Conservation (phyloP, 176 grass and related monocot species). For the Poa pratensis region DNA sequence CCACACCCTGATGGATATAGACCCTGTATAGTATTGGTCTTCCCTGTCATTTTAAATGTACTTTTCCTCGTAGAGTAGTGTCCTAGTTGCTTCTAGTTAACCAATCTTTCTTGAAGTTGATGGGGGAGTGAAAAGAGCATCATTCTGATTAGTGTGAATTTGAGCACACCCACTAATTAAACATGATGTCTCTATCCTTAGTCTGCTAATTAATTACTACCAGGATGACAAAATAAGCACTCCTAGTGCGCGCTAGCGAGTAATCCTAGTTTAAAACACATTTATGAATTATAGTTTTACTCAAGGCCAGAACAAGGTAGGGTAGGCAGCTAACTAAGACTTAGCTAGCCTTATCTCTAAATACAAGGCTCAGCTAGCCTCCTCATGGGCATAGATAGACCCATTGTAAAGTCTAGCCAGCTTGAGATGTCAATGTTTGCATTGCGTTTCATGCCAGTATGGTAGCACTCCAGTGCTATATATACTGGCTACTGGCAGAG, state of each 20-base stretch:
- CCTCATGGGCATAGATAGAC: not conserved
- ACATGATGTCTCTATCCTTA: not conserved
- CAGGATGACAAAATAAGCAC: not conserved
- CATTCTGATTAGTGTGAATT: not conserved
- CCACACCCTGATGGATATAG: not conserved
- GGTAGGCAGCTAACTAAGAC: not conserved
- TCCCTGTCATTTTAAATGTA: slow-evolving; percentile 15
- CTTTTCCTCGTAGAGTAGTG: not conserved
- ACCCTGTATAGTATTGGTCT: slow-evolving; percentile 20
- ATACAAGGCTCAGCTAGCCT: not conserved
- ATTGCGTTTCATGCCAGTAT: not conserved
- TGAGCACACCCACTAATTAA: not conserved
- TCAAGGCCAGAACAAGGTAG: not conserved
- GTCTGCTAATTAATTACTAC: not conserved
- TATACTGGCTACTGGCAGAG: not conserved
- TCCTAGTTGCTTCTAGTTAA: not conserved
- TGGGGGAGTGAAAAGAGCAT: not conserved
- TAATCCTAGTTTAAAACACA: no score
- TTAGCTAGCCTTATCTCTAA: slow-evolving; percentile 1
- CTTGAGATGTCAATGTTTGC: slow-evolving; percentile 38
- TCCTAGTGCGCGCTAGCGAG: no score
- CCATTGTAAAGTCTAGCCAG: not conserved
- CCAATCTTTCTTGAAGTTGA: slow-evolving; percentile 18
- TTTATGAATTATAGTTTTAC: no score
- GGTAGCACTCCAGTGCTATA: not conserved